These are phyloP conservation scores for Aphanomyces astaci DNA, from an alignment of 352 stramenopile genomes.

Conservation along the genomic window DNA sequence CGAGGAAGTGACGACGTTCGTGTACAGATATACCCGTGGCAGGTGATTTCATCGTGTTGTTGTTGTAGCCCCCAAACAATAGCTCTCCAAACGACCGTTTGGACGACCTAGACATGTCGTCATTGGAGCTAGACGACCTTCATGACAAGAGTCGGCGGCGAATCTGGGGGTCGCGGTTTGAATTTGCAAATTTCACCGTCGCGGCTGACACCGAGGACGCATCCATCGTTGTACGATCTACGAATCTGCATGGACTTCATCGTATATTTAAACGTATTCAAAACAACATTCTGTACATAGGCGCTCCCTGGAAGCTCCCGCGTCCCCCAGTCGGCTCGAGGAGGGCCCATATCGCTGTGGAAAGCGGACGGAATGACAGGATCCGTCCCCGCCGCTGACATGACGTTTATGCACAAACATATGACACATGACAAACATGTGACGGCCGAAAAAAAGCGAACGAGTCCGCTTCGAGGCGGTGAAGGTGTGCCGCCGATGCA, in stretches of 20 bases:
- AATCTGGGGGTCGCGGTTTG: background rate
- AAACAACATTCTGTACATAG: no score
- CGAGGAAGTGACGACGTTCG: background rate
- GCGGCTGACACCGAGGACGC: background rate
- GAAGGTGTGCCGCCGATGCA: background rate
- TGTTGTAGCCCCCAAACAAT: no score
- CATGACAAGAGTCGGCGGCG: background rate
- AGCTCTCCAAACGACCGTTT: no score
- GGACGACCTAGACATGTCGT: background rate
- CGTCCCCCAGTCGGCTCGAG: background rate
- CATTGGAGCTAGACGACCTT: background rate
- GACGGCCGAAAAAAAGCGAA: background rate
- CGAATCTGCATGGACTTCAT: background rate
- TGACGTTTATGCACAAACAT: background rate
- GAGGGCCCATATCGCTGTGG: background rate
- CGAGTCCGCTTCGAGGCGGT: background rate
- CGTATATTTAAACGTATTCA: no score
- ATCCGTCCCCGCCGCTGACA: background rate
- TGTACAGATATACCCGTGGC: no score
- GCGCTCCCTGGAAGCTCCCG: background rate
- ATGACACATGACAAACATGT: background rate
- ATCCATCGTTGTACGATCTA: background rate
- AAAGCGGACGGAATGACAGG: background rate
- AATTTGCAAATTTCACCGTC: slow-evolving; percentile 5
- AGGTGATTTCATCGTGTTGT: no score